phyloP scores from a whole-genome alignment of 768 basidiomycete genomes.

The Tulasnella sp. region DNA sequence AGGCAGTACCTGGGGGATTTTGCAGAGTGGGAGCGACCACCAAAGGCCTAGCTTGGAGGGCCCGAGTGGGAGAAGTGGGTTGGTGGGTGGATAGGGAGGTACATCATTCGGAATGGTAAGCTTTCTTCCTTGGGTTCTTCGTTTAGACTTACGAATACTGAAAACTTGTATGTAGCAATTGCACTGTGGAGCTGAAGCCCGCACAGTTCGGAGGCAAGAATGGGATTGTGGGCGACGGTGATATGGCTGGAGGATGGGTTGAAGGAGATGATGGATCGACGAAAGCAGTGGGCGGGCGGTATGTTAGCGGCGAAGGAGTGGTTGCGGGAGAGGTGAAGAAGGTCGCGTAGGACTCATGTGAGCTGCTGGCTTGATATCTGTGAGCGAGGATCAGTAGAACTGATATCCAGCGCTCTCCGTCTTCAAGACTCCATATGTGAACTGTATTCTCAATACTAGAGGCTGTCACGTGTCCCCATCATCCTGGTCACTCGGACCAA shows the following conservation, averaged over 20 bases:
- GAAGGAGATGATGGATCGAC: slow-evolving; percentile 21
- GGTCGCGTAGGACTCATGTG: background rate
- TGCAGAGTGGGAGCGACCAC: slow-evolving; percentile 68
- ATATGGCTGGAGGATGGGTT: slow-evolving; percentile 1
- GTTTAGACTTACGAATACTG: background rate
- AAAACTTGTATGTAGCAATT: slow-evolving; percentile 49
- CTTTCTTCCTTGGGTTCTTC: background rate
- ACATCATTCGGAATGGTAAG: slow-evolving; percentile 54
- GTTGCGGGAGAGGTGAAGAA: slow-evolving; percentile 3
- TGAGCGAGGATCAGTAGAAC: no score
- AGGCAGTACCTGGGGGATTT: background rate
- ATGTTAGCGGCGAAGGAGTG: no score
- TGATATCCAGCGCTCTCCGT: no score
- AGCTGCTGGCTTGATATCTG: no score
- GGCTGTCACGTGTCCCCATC: no score
- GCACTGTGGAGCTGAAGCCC: slow-evolving; percentile 29
- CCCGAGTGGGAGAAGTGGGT: slow-evolving; percentile 44
- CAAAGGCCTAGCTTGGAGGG: slow-evolving; percentile 41
- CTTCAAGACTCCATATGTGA: no score
- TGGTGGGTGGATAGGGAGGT: slow-evolving; percentile 49
- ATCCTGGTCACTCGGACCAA: no score
- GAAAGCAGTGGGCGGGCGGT: background rate
- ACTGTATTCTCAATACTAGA: no score
- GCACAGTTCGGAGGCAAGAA: no score
- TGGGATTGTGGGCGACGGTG: no score